Evolutionary conservation across 495 filamentous ascomycete species (phyloP), one percentile per base, ranked within the genome.

Genomic region (Penicillium bialowiezense): DNA sequence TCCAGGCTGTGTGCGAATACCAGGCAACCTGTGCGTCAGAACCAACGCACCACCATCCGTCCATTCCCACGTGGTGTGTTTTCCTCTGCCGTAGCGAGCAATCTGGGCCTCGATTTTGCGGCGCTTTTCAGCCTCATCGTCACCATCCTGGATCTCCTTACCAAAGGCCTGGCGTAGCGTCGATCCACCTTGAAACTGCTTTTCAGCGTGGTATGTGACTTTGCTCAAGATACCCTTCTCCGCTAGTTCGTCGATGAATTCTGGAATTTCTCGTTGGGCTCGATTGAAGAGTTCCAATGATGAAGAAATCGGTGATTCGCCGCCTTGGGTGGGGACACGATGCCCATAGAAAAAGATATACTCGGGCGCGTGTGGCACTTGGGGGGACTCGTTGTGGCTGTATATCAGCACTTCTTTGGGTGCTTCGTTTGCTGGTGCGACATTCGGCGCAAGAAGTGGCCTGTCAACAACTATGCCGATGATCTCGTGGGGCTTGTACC

Each of bases 391-490:
- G 47, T 78, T 80, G 58, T 81, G 77, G 48, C 68, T 76, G 52
- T 79, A 78, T 20, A 80, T 77, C 4, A 70, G 62, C 15, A 72
- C 64, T 23, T 73, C 68, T 47, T 77, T 75, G 8, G 76, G 73
- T 3, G 73, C 68, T 59, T 79, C 75, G 48, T 78, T 81, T 5
- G 76, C 78, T 1, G 76, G 75, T 0, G 76, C 73, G 0, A 80
- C 73, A 46, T 79, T 81, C 14, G 70, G 71, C 1, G 77, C 78
- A 20, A 79, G 68, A 1, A 74, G 41, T 2, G 77, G 72, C 39
- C 77, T 56, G 24, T 77, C 52, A 10, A 81, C 72, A 1, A 76
- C 75, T 38, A 79, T 79, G 8, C 78, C 76, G 41, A 80, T 80
- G 31, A 79, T 76, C 51, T 81, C 78, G 45, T 79, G 78, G 4